A percentile compares a stretch with the other conserved stretches of the same genome.
Conservation (phyloP, 129 eudicot species). For the Saposhnikovia divaricata region DNA sequence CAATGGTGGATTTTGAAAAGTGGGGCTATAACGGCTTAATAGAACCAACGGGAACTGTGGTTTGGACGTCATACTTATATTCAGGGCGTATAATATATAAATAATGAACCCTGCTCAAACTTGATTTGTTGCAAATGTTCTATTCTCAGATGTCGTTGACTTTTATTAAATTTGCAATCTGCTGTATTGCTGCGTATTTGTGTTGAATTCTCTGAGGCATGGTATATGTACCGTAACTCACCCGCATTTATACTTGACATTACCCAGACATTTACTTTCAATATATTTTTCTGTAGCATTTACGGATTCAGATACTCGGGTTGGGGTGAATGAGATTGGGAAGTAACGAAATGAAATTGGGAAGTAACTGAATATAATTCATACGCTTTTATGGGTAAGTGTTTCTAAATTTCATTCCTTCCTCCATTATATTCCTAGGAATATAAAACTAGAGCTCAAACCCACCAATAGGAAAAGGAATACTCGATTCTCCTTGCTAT, state of each 20-base stretch:
- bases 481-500: not conserved
- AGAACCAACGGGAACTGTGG: not conserved
- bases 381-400: not conserved
- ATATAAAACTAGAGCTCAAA: not conserved
- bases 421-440: not conserved
- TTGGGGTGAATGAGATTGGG: not conserved
- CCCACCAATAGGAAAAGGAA: not conserved
- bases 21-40: not conserved
- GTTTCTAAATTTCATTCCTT: not conserved
- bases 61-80: not conserved
- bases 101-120: not conserved
- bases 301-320: not conserved
- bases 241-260: not conserved
- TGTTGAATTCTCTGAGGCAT: not conserved
- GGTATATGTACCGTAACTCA: not conserved
- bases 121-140: not conserved
- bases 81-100: not conserved
- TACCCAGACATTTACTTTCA: not conserved
- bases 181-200: not conserved
- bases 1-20: not conserved
- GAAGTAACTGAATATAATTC: not conserved
- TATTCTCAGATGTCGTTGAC: not conserved
- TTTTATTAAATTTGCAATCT: not conserved
- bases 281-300: not conserved
- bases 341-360: not conserved